Base-by-base conservation (phyloP, 208 protist genomes). In the Angomonas ambiguus region DNA sequence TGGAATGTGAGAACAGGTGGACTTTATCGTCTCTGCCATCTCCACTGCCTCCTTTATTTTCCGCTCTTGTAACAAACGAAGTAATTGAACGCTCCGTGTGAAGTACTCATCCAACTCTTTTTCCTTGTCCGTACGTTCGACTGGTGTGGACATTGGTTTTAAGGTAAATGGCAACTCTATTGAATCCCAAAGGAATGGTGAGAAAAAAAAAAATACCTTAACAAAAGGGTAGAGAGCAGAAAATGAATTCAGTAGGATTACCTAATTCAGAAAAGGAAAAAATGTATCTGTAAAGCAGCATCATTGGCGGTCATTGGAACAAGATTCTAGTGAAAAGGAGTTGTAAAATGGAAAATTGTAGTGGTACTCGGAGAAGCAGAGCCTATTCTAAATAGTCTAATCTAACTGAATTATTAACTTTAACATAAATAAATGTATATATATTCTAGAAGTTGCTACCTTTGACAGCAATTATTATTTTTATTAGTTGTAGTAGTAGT, bases 21-120 rank as follows among this genome's bases (percentile, higher is more conserved):
- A 53, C 18, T 24, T 13, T 4, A 53, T 53, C 16, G 13, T 24
- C 45, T 53, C 45, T n/a, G 45, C 45, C 20, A 53, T 53, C 5
- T 24, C 18, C 3, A 53, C 24, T 24, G 45, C 45, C 20, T 53
- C 45, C 24, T 53, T 24, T n/a, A 53, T 24, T 53, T 53, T 53
- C 3, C 45, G 45, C 18, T 13, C 10, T n/a, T 53, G 45, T 8
- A 53, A 20, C 5, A 13, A n/a, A 5, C 20, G 45, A 8, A 53
- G 45, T 53, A 53, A 24, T 20, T 53, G 45, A 8, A 53, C 45
- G 20, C 45, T 53, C 8, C 13, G 45, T 3, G 10, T 24, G 45
- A 53, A 53, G 45, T 53, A 53, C 18, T 24, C 18, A n/a, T 53
- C 45, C 45, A n/a, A n/a, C n/a, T n/a, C n/a, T n/a, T 53, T 20